A percentile compares a stretch with the other conserved stretches of the same genome.
These are phyloP conservation scores for Emericellopsis atlantica DNA, from an alignment of 2,329 filamentous ascomycete species.

Conservation along the genomic window DNA sequence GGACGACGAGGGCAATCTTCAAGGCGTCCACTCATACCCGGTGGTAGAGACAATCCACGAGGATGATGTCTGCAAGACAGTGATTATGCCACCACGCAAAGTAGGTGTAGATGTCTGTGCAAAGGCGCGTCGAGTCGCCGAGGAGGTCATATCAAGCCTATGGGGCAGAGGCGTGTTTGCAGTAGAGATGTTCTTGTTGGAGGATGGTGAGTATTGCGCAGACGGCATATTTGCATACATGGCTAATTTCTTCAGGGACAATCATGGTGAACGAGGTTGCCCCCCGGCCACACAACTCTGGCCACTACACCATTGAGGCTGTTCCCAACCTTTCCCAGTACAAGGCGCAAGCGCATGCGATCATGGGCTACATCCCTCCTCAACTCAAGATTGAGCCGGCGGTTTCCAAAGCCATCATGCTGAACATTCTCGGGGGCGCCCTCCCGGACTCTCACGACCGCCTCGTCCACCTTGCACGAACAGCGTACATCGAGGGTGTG, in stretches of 20 bases:
- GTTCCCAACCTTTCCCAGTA: conserved; percentile 81
- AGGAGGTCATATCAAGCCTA: conserved; percentile 66
- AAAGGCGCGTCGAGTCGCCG: conserved; percentile 63
- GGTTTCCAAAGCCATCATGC: conserved; percentile 58
- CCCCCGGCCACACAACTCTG: conserved; percentile 59
- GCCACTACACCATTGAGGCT: conserved; percentile 90
- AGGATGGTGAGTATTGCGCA: conserved; percentile 38
- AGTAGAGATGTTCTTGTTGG: conserved; percentile 85
- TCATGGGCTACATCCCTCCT: conserved; percentile 53
- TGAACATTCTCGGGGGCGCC: conserved; percentile 68
- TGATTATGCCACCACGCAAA: conserved; percentile 71
- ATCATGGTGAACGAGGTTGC: conserved; percentile 73
- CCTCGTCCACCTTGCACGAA: conserved; percentile 27
- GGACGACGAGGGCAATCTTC: conserved; percentile 39
- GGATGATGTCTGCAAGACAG: conserved; percentile 87
- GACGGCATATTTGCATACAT: conserved; percentile 1
- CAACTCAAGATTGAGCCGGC: conserved; percentile 41
- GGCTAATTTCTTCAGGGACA: conserved; percentile 21
- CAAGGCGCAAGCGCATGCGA: conserved; percentile 76
- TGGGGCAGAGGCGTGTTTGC: conserved; percentile 89
- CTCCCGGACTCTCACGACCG: conserved; percentile 45
- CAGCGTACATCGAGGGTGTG: conserved; percentile 30
- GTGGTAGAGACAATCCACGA: conserved; percentile 92
- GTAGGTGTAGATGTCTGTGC: conserved; percentile 48
- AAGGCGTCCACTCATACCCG: conserved; percentile 58